Evolutionary conservation across 192 early-diverging fungal species (phyloP).

Genomic region (Entrophospora sp.): DNA sequence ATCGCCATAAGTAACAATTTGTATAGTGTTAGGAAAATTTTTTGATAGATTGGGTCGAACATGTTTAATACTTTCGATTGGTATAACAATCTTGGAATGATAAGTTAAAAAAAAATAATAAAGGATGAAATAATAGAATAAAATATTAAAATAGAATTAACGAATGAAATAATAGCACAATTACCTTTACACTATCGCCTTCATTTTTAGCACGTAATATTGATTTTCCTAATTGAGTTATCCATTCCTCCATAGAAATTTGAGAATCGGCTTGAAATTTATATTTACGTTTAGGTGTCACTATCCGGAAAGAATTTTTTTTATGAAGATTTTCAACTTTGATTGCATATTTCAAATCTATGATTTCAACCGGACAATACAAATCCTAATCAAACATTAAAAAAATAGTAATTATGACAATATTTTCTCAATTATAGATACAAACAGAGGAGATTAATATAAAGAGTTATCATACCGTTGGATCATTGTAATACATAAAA

Average conservation of each 20-base stretch:
- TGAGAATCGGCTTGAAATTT: conserved; percentile 51
- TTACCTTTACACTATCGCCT: conserved; percentile 46
- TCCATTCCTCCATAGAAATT: conserved; percentile 46
- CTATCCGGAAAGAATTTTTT: conserved; percentile 36
- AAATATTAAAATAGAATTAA: not conserved
- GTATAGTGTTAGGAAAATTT: conserved; percentile 37
- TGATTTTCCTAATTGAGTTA: conserved; percentile 44
- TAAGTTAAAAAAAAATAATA: not conserved
- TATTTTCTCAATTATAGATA: not conserved
- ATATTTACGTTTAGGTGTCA: conserved; percentile 41
- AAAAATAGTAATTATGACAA: not conserved
- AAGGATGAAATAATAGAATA: not conserved
- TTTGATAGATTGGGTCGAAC: conserved; percentile 42
- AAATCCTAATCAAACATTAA: conserved; percentile 27
- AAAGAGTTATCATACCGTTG: conserved; percentile 32
- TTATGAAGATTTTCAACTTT: conserved; percentile 36
- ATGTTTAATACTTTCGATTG: conserved; percentile 43
- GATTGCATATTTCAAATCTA: conserved; percentile 53
- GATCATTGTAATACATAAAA: conserved; percentile 45
- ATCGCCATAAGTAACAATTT: conserved; percentile 39
- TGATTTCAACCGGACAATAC: conserved; percentile 49
- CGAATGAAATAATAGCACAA: too few species aligned
- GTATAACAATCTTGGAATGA: conserved; percentile 34
- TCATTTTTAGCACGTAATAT: conserved; percentile 50
- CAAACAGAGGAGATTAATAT: too few species aligned